phyloP scores from a whole-genome alignment of 495 filamentous ascomycete species.

The Poronia punctata region DNA sequence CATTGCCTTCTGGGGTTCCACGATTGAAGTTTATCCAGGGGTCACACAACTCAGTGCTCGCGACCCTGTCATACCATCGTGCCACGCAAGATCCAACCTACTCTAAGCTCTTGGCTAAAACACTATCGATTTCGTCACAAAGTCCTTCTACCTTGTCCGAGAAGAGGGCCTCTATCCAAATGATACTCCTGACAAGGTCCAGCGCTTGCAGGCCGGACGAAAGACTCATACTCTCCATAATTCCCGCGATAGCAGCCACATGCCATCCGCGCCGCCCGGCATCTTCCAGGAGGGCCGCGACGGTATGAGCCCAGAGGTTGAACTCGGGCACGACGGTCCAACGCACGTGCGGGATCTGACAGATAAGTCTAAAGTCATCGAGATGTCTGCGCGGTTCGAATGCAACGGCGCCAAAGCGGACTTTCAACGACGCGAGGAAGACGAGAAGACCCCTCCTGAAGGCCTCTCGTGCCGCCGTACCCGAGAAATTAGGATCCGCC shows the following conservation, averaged over 20 bases:
- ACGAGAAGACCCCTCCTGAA: constrained; percentile 18
- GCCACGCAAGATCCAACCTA: too few relatives aligned
- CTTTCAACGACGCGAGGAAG: constrained; percentile 17
- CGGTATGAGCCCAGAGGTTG: constrained; percentile 22
- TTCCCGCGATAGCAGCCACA: constrained; percentile 16
- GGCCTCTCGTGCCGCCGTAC: constrained; percentile 18
- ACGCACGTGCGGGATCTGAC: constrained; percentile 16
- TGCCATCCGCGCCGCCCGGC: constrained; percentile 19
- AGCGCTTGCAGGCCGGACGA: constrained; percentile 13
- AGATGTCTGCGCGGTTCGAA: constrained; percentile 16
- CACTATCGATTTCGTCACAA: constrained; percentile 15
- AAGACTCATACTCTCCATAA: constrained; percentile 19
- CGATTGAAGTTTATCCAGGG: too few relatives aligned
- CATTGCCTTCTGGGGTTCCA: too few relatives aligned
- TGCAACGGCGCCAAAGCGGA: constrained; percentile 9
- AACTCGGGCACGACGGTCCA: constrained; percentile 20
- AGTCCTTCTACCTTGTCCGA: constrained; percentile 13
- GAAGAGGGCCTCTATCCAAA: constrained; percentile 21
- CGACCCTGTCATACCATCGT: too few relatives aligned
- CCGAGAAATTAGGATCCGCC: constrained; percentile 11
- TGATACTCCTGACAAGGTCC: constrained; percentile 17
- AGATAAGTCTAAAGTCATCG: constrained; percentile 21
- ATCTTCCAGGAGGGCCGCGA: constrained; percentile 17
- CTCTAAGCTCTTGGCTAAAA: too few relatives aligned
- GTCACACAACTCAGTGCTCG: too few relatives aligned